phyloP scores from a whole-genome alignment of 2,329 filamentous ascomycete species.

The Tolypocladium ophioglossoides region DNA sequence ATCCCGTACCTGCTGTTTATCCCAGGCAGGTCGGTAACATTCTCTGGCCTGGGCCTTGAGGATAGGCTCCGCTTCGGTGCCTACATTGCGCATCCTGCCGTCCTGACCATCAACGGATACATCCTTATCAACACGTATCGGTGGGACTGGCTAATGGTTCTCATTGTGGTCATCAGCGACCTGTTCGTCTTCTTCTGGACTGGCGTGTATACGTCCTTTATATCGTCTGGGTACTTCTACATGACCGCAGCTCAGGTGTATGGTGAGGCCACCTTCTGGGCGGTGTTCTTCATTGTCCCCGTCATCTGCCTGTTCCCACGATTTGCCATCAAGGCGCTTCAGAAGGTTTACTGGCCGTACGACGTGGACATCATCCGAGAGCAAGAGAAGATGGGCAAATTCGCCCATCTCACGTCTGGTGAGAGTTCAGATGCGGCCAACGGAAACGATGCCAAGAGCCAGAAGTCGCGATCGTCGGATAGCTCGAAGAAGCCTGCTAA shows the following conservation, averaged over 20 bases:
- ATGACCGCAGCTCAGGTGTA: conserved; percentile 71
- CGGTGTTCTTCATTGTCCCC: conserved; percentile 65
- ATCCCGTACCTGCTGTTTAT: conserved; percentile 76
- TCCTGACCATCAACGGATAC: conserved; percentile 87
- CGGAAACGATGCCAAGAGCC: conserved; percentile 17
- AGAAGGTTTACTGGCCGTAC: conserved; percentile 88
- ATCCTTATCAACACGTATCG: conserved; percentile 93
- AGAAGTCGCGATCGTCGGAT: conserved; percentile 47
- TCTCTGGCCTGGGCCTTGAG: conserved; percentile 63
- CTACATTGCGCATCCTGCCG: conserved; percentile 73
- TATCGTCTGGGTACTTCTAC: conserved; percentile 52
- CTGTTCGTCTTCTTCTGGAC: conserved; percentile 94
- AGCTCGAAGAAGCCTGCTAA: conserved; percentile 40
- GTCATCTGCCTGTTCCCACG: conserved; percentile 78
- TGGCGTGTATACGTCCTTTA: conserved; percentile 60
- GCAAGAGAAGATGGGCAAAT: conserved; percentile 74
- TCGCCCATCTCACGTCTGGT: conserved; percentile 51
- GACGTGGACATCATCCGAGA: conserved; percentile 96
- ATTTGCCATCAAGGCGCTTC: conserved; percentile 74
- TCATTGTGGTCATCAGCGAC: conserved; percentile 73
- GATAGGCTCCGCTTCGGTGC: conserved; percentile 79
- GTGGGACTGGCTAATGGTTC: conserved; percentile 93
- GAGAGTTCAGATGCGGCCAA: conserved; percentile 26
- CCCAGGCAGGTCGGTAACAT: conserved; percentile 56
- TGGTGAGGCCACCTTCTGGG: conserved; percentile 76